Conservation (phyloP, 73 alveolate species). For the Uronychia setigera region DNA sequence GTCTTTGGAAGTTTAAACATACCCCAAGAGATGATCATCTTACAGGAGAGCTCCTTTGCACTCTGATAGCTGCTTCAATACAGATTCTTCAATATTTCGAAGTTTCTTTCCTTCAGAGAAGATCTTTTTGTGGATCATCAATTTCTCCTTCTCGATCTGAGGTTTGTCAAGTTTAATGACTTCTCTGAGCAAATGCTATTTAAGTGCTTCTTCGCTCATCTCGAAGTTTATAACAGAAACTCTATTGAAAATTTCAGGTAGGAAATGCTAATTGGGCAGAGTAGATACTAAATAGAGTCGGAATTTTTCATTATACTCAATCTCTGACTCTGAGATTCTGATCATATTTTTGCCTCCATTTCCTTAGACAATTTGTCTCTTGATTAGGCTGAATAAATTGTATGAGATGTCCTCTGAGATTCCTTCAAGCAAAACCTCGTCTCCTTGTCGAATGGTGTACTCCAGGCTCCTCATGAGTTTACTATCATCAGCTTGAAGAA, state of each 20-base stretch:
- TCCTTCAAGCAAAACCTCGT: slow-evolving; percentile 80
- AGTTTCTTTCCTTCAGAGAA: slow-evolving; percentile 85
- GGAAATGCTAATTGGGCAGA: slow-evolving; percentile 89
- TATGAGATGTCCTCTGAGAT: slow-evolving; percentile 89
- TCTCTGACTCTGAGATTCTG: slow-evolving; percentile 84
- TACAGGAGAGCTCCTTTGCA: slow-evolving; percentile 90
- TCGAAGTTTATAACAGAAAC: slow-evolving; percentile 94
- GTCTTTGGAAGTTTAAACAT: slow-evolving; percentile 82
- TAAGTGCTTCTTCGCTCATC: slow-evolving; percentile 95
- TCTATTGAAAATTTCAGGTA: slow-evolving; percentile 94
- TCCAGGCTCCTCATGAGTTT: slow-evolving; percentile 79
- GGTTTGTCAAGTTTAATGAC: slow-evolving; percentile 94
- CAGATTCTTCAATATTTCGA: slow-evolving; percentile 84
- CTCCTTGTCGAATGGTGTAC: slow-evolving; percentile 78
- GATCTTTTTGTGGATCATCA: slow-evolving; percentile 77
- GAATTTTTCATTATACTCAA: slow-evolving; percentile 89
- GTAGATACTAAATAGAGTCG: slow-evolving; percentile 85
- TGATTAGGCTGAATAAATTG: slow-evolving; percentile 86
- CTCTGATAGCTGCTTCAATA: slow-evolving; percentile 82
- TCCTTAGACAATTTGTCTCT: slow-evolving; percentile 64
- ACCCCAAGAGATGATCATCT: slow-evolving; percentile 85
- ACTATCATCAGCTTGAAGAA: slow-evolving; percentile 69
- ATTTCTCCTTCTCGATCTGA: slow-evolving; percentile 90
- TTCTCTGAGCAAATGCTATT: slow-evolving; percentile 93
- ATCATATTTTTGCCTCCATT: slow-evolving; percentile 82